Evolutionary conservation across 1,284 basidiomycete genomes (phyloP).

Genomic region (Volvariella volvacea): DNA sequence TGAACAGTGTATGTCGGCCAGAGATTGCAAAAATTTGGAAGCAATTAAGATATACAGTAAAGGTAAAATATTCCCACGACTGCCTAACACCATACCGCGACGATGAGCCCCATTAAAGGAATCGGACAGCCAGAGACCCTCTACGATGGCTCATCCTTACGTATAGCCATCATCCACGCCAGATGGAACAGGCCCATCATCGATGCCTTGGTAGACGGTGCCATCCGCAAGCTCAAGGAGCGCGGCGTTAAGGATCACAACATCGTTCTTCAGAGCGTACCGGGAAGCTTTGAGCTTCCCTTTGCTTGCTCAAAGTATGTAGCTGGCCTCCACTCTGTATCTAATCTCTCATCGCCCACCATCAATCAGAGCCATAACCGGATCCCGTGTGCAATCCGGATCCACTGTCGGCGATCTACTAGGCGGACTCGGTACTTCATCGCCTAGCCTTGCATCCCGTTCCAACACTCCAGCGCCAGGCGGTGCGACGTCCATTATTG

Average conservation of each 20-base stretch:
- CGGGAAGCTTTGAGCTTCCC: conserved; percentile 93
- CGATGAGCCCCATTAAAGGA: conserved; percentile 73
- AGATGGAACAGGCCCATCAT: conserved; percentile 90
- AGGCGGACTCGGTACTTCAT: conserved; percentile 45
- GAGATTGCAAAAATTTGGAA: background rate
- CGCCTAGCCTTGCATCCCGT: conserved; percentile 37
- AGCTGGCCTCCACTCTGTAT: background rate
- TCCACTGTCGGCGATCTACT: conserved; percentile 75
- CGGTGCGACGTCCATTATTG: conserved; percentile 17
- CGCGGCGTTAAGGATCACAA: conserved; percentile 86
- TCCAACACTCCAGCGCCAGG: conserved; percentile 41
- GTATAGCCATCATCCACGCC: conserved; percentile 88
- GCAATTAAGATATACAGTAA: conserved; percentile 9
- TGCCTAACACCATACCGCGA: conserved; percentile 13
- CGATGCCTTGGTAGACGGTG: conserved; percentile 76
- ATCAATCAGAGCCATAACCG: conserved; percentile 66
- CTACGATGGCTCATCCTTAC: conserved; percentile 74
- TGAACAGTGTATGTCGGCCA: background rate
- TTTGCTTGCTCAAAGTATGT: conserved; percentile 75
- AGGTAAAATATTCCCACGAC: conserved; percentile 24
- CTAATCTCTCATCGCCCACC: conserved; percentile 2
- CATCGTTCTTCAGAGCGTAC: conserved; percentile 88
- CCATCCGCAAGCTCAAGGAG: conserved; percentile 71
- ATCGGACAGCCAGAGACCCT: conserved; percentile 52
- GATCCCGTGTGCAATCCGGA: conserved; percentile 73